A percentile compares a stretch with the other conserved stretches of the same genome.
Conservation (phyloP, 176 grass and related monocot species). For the Zea luxurians region DNA sequence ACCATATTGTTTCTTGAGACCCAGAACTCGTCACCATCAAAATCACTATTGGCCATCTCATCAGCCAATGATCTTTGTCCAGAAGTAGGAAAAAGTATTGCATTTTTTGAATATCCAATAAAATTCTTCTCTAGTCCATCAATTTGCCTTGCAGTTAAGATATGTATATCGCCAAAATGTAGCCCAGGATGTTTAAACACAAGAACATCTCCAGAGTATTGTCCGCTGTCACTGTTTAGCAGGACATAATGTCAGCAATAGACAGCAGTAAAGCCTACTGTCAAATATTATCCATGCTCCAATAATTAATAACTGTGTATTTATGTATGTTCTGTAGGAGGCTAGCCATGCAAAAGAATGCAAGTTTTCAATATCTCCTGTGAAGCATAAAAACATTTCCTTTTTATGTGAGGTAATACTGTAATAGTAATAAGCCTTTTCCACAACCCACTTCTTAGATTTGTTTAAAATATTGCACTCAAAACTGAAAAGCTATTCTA, state of each 20-base stretch:
- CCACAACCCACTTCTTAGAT: not conserved
- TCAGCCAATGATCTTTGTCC: slow-evolving; percentile 69
- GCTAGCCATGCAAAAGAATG: not conserved
- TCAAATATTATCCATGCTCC: not conserved
- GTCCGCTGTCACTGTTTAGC: slow-evolving; percentile 54
- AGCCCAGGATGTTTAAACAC: slow-evolving; percentile 73
- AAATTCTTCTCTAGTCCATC: slow-evolving; percentile 36
- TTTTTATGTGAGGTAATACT: not conserved
- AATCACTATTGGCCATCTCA: slow-evolving; percentile 75
- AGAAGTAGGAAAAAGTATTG: slow-evolving; percentile 60
- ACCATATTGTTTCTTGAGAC: slow-evolving; percentile 52
- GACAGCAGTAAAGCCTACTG: slow-evolving; percentile 8
- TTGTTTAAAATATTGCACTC: not conserved
- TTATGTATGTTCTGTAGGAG: not conserved
- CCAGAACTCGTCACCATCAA: slow-evolving; percentile 79
- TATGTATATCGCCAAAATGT: slow-evolving; percentile 75
- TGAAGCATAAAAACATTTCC: not conserved
- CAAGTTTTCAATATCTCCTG: slow-evolving; percentile 3
- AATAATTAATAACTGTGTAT: not conserved
- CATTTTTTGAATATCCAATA: slow-evolving; percentile 64
- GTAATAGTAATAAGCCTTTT: not conserved
- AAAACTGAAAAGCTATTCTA: not conserved
- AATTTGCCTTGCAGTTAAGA: slow-evolving; percentile 45
- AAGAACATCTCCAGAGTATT: slow-evolving; percentile 64
- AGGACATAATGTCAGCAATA: slow-evolving; percentile 7